phyloP scores from a whole-genome alignment of 257 asterid genomes.

The Scutellaria minor region DNA sequence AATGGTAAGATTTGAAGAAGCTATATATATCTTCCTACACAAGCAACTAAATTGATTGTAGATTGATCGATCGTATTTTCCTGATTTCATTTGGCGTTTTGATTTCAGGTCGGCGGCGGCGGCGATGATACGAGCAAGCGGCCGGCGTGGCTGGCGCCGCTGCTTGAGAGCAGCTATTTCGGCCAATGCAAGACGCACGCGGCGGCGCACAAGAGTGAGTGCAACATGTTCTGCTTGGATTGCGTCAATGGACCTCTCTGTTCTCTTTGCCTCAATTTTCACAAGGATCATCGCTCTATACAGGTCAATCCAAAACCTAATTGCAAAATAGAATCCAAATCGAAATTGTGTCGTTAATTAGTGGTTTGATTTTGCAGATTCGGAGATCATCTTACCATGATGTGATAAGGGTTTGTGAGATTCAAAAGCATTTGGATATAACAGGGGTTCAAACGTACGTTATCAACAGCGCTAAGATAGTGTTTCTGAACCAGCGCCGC shows the following conservation, averaged over 20 bases:
- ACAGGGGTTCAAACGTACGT: conserved; percentile 69
- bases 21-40: not conserved
- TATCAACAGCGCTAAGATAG: conserved; percentile 77
- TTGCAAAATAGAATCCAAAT: not conserved
- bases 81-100: not conserved
- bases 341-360: not conserved
- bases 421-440: conserved; percentile 69
- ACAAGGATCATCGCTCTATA: conserved; percentile 71
- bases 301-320: conserved; percentile 51
- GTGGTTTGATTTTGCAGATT: conserved; percentile 46
- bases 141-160: conserved; percentile 83
- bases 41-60: conserved; percentile 15
- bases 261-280: conserved; percentile 70
- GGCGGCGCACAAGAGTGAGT: conserved; percentile 89
- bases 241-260: conserved; percentile 75
- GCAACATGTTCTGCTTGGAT: conserved; percentile 91
- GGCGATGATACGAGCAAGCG: conserved; percentile 32
- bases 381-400: conserved; percentile 80
- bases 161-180: conserved; percentile 71
- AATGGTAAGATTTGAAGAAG: conserved; percentile 29
- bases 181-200: conserved; percentile 80
- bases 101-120: conserved; percentile 37
- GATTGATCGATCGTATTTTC: not conserved
- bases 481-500: conserved; percentile 69
- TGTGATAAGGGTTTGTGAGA: conserved; percentile 74